Conservation (phyloP, 208 protist genomes). For the Zelonia costaricensis region DNA sequence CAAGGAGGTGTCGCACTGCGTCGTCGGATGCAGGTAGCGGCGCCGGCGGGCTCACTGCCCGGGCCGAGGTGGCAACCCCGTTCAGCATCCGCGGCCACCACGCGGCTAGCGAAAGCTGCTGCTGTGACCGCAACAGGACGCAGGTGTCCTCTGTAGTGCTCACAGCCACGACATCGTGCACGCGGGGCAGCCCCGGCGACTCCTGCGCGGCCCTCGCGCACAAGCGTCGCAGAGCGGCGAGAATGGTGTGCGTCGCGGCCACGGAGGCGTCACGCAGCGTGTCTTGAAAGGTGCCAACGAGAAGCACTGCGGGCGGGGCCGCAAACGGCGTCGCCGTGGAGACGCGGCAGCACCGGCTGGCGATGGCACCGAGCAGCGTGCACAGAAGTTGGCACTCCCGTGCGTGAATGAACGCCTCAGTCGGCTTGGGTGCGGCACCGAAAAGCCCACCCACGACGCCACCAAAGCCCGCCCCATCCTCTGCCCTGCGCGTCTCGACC, state of each 20-base stretch:
- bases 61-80: no score
- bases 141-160: slow-evolving; percentile 9
- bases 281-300: slow-evolving; percentile 26
- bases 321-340: background rate
- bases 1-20: no score
- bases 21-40: no score
- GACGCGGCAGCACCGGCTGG: slow-evolving; percentile 1
- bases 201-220: slow-evolving; percentile 2
- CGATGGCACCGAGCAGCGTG: slow-evolving; percentile 7
- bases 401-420: slow-evolving; percentile 14
- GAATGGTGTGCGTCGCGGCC: slow-evolving; percentile 18
- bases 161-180: slow-evolving; percentile 8
- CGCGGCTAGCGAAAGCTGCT: background rate
- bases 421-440: no score
- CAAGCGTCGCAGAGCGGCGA: slow-evolving; percentile 9
- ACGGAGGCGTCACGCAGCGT: slow-evolving; percentile 18
- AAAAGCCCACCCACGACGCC: no score
- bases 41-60: no score
- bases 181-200: slow-evolving; percentile 2
- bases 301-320: background rate
- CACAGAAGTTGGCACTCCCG: slow-evolving; percentile 10
- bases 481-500: no score
- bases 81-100: slow-evolving; percentile 3
- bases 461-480: no score
- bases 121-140: background rate